Evolutionary conservation across 2,329 filamentous ascomycete genomes (phyloP), one percentile per base, ranked within the genome.

Genomic region (Pseudocercospora macadamiae): DNA sequence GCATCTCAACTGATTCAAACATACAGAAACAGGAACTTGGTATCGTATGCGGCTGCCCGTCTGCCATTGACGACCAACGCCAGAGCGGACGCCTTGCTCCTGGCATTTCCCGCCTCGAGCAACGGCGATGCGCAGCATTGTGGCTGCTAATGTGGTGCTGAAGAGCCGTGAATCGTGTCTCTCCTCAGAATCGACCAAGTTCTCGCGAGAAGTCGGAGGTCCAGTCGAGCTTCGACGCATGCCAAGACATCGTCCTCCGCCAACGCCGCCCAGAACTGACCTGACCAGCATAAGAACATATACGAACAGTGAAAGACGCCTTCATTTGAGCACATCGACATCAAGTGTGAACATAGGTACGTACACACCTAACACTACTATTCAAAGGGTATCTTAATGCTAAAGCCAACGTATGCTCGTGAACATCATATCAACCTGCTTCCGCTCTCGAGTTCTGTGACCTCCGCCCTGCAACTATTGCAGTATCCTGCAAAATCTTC

Each of bases 401-500:
- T 32, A 23, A 25, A 14, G 9, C 39, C 39, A 25, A 3, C n/a
- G 8, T 45, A 7, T 23, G 9, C 10, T 45, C 42, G 25, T 16
- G 23, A n/a, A 14, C 42, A 49, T 64, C 54, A 66, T 26, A 62
- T 51, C 55, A 65, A 49, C 16, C 49, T 56, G 45, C 23, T 57
- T 5, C 60, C 59, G 18, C 52, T 58, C 14, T 54, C 55, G 47
- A 69, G 48, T 25, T 37, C 48, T 10, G 49, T 44, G 3, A 63
- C 28, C 54, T 83, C 82, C 62, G 65, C 68, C 59, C 74, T 73
- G 73, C 86, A 89, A 67, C 85, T 87, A 19, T 77, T 77, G 73
- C 86, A 89, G 71, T 89, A 89, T 54, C 80, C 78, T 47, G 81
- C 77, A 64, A 86, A 83, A 82, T 76, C 76, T 61, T 78, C 75